These are phyloP conservation scores for Micractinium sp. DNA, from an alignment of 139 green algal genomes.

Conservation along the genomic window DNA sequence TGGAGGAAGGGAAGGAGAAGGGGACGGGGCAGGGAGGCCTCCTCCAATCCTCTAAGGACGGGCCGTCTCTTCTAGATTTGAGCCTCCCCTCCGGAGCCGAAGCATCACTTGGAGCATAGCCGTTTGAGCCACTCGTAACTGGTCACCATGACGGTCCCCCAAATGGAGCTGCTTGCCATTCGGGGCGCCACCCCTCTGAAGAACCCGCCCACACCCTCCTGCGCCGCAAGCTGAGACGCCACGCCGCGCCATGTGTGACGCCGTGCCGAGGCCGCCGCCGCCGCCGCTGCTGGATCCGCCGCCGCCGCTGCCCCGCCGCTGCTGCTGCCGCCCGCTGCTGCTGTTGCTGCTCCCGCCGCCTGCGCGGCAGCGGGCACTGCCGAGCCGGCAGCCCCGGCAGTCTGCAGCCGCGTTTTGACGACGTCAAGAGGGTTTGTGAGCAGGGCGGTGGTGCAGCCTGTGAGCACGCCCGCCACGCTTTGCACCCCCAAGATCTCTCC, in stretches of 20 bases:
- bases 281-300: not conserved
- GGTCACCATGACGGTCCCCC: conserved; percentile 73
- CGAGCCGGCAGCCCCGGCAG: not conserved
- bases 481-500: conserved; percentile 74
- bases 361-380: not conserved
- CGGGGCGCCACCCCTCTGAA: conserved; percentile 74
- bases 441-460: conserved; percentile 67
- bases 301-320: conserved; percentile 17
- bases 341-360: not conserved
- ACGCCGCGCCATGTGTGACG: conserved; percentile 17
- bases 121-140: conserved; percentile 86
- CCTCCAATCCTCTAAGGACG: no score
- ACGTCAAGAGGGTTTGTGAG: conserved; percentile 88
- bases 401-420: conserved; percentile 85
- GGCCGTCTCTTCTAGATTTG: no score
- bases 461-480: conserved; percentile 63
- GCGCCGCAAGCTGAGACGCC: conserved; percentile 57
- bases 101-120: conserved; percentile 51
- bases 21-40: no score
- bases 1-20: no score
- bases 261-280: not conserved
- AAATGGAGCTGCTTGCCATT: conserved; percentile 82
- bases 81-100: no score
- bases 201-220: conserved; percentile 79
- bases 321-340: not conserved